Evolutionary conservation across 129 eudicot genomes (phyloP).

Genomic region (Flaveria ramosissima): DNA sequence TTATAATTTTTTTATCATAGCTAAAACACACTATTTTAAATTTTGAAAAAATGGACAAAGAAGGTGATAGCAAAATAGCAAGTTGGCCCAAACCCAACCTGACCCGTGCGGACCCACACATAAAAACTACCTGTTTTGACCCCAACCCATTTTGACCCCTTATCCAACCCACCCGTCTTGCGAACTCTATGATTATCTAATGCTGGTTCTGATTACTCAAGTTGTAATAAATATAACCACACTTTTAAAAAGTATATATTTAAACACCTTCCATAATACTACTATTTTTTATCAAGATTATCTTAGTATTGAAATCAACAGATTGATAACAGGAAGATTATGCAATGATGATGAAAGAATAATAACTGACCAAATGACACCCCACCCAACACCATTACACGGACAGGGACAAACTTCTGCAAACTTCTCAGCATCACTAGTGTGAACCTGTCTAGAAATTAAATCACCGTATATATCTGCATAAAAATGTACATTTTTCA

Average conservation of each 20-base stretch:
- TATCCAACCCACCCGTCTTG: not conserved
- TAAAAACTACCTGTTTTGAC: too few relatives aligned
- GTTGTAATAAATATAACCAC: not conserved
- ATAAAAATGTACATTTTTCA: constrained; percentile 18
- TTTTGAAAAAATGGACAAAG: not conserved
- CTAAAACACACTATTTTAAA: not conserved
- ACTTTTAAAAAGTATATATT: not conserved
- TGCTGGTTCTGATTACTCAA: not conserved
- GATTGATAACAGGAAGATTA: constrained; percentile 18
- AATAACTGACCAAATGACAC: constrained; percentile 73
- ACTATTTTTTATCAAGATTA: not conserved
- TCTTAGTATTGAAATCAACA: not conserved
- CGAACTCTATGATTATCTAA: not conserved
- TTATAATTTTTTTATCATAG: not conserved
- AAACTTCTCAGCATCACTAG: constrained; percentile 98
- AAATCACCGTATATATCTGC: constrained; percentile 96
- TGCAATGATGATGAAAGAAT: constrained; percentile 20
- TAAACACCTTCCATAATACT: not conserved
- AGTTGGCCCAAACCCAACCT: not conserved
- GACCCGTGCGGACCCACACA: not conserved
- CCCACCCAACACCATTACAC: constrained; percentile 91
- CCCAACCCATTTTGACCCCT: not conserved
- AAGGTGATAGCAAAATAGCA: not conserved
- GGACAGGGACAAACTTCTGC: constrained; percentile 97
- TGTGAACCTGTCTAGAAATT: constrained; percentile 84